Evolutionary conservation across 768 basidiomycete species (phyloP).

Genomic region (Coprinopsis sp.): DNA sequence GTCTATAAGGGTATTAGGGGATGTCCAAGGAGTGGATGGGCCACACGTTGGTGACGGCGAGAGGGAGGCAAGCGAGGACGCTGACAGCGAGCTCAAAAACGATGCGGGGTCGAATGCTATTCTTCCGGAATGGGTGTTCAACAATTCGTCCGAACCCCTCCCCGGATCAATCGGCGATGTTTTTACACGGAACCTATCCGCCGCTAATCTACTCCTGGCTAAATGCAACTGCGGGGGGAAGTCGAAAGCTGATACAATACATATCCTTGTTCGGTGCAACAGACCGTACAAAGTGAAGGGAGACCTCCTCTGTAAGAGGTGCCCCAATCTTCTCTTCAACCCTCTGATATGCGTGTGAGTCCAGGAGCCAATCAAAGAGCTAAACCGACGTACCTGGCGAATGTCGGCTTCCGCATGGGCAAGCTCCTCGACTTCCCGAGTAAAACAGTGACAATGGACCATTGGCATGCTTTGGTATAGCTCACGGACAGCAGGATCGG

Average conservation of each 20-base stretch:
- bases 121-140: neutral
- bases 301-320: constrained; percentile 43
- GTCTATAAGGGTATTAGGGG: constrained; percentile 33
- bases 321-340: constrained; percentile 63
- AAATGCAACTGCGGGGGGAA: constrained; percentile 36
- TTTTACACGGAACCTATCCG: neutral
- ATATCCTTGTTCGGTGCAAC: constrained; percentile 97
- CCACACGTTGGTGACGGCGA: constrained; percentile 9
- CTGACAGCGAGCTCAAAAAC: constrained; percentile 21
- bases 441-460: constrained; percentile 96
- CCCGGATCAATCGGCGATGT: constrained; percentile 5
- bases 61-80: constrained; percentile 14
- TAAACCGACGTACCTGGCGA: constrained; percentile 52
- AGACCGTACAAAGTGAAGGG: constrained; percentile 76
- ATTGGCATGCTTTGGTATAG: constrained; percentile 72
- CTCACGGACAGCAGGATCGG: constrained; percentile 33
- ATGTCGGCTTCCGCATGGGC: constrained; percentile 75
- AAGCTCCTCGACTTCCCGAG: constrained; percentile 64
- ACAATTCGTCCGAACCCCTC: neutral
- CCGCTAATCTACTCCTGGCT: constrained; percentile 2
- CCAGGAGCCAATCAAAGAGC: constrained; percentile 2
- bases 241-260: constrained; percentile 90
- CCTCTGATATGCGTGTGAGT: constrained; percentile 42
- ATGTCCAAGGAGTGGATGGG: constrained; percentile 24
- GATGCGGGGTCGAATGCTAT: constrained; percentile 30